Conservation (phyloP, 1,139 yeast species). For the Candida dubliniensis region DNA sequence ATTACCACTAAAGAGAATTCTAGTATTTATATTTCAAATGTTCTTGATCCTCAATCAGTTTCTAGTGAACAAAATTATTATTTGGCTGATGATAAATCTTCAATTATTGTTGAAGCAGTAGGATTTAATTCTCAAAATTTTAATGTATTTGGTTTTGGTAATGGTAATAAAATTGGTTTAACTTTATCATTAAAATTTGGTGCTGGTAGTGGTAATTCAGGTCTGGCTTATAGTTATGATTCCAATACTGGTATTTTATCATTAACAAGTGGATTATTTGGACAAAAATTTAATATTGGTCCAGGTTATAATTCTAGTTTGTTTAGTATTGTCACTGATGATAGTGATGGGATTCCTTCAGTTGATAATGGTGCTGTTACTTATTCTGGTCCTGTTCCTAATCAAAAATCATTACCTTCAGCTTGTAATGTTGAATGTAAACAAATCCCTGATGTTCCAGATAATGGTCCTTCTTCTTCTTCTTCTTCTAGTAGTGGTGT, state of each 20-base stretch:
- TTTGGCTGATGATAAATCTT: not conserved
- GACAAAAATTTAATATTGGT: constrained; percentile 23
- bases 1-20: constrained; percentile 23
- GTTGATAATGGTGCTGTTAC: constrained; percentile 11
- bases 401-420: not conserved
- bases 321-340: constrained; percentile 14
- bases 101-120: not conserved
- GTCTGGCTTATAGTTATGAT: constrained; percentile 12
- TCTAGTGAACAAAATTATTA: not conserved
- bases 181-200: constrained; percentile 14
- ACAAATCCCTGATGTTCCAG: not conserved
- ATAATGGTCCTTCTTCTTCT: too few relatives aligned
- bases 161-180: constrained; percentile 25
- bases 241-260: constrained; percentile 24
- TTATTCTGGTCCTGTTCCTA: constrained; percentile 21
- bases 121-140: not conserved
- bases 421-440: not conserved
- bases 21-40: constrained; percentile 19
- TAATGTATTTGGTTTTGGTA: constrained; percentile 18
- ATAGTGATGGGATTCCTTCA: constrained; percentile 14
- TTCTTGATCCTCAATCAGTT: not conserved
- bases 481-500: too few relatives aligned
- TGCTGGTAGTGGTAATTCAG: constrained; percentile 12
- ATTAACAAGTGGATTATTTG: constrained; percentile 9
- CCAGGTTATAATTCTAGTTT: constrained; percentile 16